These are phyloP conservation scores for Amanita fuliginea DNA, from an alignment of 768 basidiomycete genomes.

Conservation along the genomic window DNA sequence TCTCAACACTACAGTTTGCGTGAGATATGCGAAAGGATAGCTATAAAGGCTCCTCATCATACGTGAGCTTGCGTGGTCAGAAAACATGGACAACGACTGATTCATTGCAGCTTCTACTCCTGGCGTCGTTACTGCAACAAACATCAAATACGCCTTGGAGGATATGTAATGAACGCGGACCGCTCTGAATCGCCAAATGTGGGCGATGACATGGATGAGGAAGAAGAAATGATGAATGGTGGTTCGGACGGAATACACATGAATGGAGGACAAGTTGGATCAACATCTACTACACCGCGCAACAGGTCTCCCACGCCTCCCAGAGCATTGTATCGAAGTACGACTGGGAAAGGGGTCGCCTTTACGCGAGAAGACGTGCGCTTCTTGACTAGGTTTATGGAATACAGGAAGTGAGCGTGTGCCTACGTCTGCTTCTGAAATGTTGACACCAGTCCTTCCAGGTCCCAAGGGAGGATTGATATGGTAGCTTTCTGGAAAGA, in stretches of 20 bases:
- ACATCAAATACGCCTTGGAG: conserved; percentile 82
- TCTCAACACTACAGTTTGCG: conserved; percentile 34
- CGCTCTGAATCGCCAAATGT: conserved; percentile 35
- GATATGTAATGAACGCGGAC: conserved; percentile 66
- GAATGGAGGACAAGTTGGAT: conserved; percentile 24
- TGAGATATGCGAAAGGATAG: conserved; percentile 82
- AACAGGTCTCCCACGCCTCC: conserved; percentile 76
- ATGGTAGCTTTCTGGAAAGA: conserved; percentile 80
- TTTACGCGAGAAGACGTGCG: conserved; percentile 78
- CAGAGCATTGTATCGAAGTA: conserved; percentile 67
- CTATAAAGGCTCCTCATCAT: conserved; percentile 84
- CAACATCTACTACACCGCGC: conserved; percentile 23
- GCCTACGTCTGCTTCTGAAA: neutral
- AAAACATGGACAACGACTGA: neutral
- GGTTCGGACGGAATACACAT: conserved; percentile 33
- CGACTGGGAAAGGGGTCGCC: conserved; percentile 83
- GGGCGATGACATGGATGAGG: conserved; percentile 32
- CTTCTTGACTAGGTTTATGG: conserved; percentile 68
- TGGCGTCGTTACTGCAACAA: conserved; percentile 92
- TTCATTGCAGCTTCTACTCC: conserved; percentile 59
- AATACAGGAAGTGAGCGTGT: conserved; percentile 54
- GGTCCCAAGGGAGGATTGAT: conserved; percentile 49
- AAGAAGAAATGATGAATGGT: conserved; percentile 21
- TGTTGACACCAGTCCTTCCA: conserved; percentile 12
- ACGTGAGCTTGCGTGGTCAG: conserved; percentile 41